Conservation (phyloP, 73 alveolate genomes). For the Paramecium octaurelia region DNA sequence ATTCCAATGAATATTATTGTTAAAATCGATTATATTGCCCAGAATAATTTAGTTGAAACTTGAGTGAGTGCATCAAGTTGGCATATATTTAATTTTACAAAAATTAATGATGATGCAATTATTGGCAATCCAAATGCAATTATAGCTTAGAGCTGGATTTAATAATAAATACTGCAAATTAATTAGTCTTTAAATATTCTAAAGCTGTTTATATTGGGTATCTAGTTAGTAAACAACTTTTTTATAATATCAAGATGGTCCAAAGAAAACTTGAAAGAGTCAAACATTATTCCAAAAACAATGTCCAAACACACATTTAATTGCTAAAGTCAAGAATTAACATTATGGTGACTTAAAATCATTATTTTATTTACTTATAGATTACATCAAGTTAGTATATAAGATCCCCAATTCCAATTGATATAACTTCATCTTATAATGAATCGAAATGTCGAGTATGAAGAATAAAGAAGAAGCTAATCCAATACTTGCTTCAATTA, state of each 20-base stretch:
- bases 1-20: not conserved
- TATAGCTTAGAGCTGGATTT: not conserved
- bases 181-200: not conserved
- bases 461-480: not conserved
- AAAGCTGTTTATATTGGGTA: not conserved
- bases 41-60: not conserved
- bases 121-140: slow-evolving; percentile 1
- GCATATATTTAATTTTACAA: not conserved
- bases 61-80: not conserved
- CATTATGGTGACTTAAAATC: not conserved
- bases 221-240: not conserved
- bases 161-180: not conserved
- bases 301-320: not conserved
- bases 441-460: not conserved
- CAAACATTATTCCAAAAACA: not conserved
- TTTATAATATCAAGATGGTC: not conserved
- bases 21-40: not conserved
- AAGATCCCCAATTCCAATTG: not conserved
- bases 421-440: not conserved
- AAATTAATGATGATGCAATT: not conserved
- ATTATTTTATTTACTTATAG: not conserved
- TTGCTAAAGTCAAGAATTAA: not conserved
- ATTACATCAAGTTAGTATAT: not conserved
- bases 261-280: not conserved
- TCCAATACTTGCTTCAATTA: not conserved